These are phyloP conservation scores for Yamadazyma nakazawae DNA, from an alignment of 805 yeast species.

Conservation along the genomic window DNA sequence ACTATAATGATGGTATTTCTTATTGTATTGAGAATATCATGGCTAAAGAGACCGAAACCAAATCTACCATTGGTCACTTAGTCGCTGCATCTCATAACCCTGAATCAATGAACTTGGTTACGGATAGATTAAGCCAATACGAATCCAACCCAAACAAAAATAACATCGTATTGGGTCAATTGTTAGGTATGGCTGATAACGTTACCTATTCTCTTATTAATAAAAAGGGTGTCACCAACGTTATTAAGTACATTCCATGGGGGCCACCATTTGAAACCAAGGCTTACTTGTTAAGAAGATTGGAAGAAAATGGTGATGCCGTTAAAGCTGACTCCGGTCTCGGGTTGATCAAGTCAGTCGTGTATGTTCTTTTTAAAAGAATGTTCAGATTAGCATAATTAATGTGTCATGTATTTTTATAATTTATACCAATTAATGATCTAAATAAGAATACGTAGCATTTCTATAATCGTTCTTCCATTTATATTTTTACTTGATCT, in stretches of 20 bases:
- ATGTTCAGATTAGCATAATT: constrained; percentile 11
- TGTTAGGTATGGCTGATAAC: constrained; percentile 94
- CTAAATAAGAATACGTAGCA: background rate
- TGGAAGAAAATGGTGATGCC: constrained; percentile 96
- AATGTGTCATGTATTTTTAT: constrained; percentile 4
- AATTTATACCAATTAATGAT: background rate
- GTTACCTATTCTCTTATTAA: constrained; percentile 71
- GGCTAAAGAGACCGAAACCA: constrained; percentile 34
- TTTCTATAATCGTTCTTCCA: background rate
- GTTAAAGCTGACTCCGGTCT: constrained; percentile 82
- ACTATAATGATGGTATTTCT: constrained; percentile 69
- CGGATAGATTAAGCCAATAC: constrained; percentile 43
- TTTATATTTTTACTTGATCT: background rate
- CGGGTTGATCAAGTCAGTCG: constrained; percentile 60
- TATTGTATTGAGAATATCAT: constrained; percentile 59
- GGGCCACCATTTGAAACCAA: constrained; percentile 94
- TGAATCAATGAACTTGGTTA: constrained; percentile 70
- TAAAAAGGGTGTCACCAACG: constrained; percentile 62
- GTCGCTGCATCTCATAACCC: constrained; percentile 91
- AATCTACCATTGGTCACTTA: constrained; percentile 63
- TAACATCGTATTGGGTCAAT: constrained; percentile 82
- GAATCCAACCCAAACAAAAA: constrained; percentile 29
- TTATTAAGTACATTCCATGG: constrained; percentile 96
- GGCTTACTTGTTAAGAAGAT: constrained; percentile 81
- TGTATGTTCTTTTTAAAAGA: constrained; percentile 23